Evolutionary conservation across 1,284 basidiomycete species (phyloP).

Genomic region (Ganoderma sp.): DNA sequence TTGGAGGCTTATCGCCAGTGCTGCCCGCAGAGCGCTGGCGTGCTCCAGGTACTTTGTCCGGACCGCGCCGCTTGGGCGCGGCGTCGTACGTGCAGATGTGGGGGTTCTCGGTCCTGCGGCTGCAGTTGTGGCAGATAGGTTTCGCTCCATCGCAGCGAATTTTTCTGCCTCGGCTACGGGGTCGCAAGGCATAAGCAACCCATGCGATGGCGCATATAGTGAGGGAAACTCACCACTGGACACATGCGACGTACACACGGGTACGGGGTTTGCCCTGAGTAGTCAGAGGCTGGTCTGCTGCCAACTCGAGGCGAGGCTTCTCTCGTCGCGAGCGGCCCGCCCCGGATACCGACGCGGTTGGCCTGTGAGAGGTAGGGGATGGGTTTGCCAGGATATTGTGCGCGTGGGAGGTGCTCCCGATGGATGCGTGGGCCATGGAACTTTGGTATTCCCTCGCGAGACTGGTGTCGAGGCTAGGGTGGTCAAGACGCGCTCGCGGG

Average conservation of each 20-base stretch:
- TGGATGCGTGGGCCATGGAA: conserved; percentile 17
- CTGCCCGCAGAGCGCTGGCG: conserved; percentile 55
- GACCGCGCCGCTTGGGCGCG: conserved; percentile 75
- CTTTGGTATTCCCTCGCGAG: conserved; percentile 22
- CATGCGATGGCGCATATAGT: neutral
- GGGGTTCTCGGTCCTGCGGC: conserved; percentile 46
- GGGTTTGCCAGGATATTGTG: conserved; percentile 12
- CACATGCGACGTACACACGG: conserved; percentile 77
- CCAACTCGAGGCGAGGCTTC: conserved; percentile 66
- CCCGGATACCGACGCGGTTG: conserved; percentile 1
- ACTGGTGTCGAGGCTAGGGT: conserved; percentile 19
- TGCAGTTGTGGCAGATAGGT: conserved; percentile 74
- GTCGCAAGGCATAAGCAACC: conserved; percentile 13
- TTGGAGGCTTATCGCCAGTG: conserved; percentile 36
- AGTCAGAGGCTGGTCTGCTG: conserved; percentile 74
- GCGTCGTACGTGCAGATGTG: conserved; percentile 58
- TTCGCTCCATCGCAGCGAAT: conserved; percentile 82
- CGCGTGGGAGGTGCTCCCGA: conserved; percentile 26
- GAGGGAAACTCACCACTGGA: conserved; percentile 63
- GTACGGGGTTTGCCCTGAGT: conserved; percentile 74
- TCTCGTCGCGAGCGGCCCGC: conserved; percentile 51
- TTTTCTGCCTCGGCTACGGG: conserved; percentile 71
- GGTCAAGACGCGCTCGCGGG: conserved; percentile 25
- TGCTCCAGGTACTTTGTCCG: conserved; percentile 75
- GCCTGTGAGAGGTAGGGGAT: conserved; percentile 22